Percentiles rank a stretch among this genome's conserved stretches.
Conservation (phyloP, 2,329 filamentous ascomycete genomes). For the Chlorencoelia australis region DNA sequence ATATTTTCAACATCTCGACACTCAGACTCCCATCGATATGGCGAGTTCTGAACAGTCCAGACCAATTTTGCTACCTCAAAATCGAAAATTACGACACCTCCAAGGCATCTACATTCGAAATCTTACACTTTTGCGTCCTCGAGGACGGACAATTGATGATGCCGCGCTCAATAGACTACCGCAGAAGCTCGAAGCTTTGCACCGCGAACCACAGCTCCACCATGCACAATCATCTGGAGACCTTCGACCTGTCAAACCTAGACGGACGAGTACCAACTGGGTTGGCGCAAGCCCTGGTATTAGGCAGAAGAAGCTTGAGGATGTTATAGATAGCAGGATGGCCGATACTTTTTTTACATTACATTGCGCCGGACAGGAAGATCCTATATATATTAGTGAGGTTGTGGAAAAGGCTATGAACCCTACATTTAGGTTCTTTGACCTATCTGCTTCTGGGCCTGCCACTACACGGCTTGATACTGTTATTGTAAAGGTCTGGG, state of each 20-base stretch:
- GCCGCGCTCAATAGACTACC: slow-evolving; percentile 57
- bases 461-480: slow-evolving; percentile 54
- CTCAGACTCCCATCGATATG: slow-evolving; percentile 12
- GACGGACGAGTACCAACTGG: slow-evolving; percentile 55
- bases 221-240: slow-evolving; percentile 46
- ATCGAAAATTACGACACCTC: slow-evolving; percentile 80
- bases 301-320: slow-evolving; percentile 67
- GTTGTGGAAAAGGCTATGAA: slow-evolving; percentile 73
- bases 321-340: slow-evolving; percentile 59
- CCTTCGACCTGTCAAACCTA: slow-evolving; percentile 33
- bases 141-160: slow-evolving; percentile 61
- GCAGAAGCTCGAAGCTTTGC: slow-evolving; percentile 47
- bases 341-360: slow-evolving; percentile 86
- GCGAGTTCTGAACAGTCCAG: slow-evolving; percentile 25
- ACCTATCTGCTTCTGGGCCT: slow-evolving; percentile 55
- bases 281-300: slow-evolving; percentile 44
- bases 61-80: slow-evolving; percentile 55
- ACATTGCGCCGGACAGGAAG: slow-evolving; percentile 53
- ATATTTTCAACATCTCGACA: too few species aligned
- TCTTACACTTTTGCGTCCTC: slow-evolving; percentile 53
- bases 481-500: slow-evolving; percentile 67
- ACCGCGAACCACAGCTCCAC: slow-evolving; percentile 40
- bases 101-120: slow-evolving; percentile 83
- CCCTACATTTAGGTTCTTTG: slow-evolving; percentile 80
- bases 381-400: slow-evolving; percentile 88